phyloP scores from a whole-genome alignment of 2,329 filamentous ascomycete species.

The Microcyclosporella mali region DNA sequence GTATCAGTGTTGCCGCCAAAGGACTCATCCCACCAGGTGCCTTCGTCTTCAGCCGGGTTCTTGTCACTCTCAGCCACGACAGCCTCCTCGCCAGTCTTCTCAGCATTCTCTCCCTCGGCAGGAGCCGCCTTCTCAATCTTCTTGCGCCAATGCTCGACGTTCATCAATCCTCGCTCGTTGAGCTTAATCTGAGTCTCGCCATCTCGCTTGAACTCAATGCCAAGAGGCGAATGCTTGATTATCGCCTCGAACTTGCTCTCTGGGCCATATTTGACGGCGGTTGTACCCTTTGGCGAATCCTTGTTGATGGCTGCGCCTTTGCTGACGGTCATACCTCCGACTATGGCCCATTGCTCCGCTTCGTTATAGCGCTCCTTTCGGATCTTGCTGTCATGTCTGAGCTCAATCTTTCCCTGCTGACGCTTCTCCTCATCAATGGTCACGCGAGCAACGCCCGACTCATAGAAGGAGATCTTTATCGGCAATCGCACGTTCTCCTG shows the following conservation, averaged over 20 bases:
- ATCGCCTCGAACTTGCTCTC: conserved; percentile 71
- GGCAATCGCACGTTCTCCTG: conserved; percentile 71
- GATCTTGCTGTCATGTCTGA: conserved; percentile 75
- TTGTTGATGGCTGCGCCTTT: conserved; percentile 62
- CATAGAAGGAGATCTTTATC: conserved; percentile 77
- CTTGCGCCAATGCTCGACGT: conserved; percentile 90
- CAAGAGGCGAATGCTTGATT: conserved; percentile 76
- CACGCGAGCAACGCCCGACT: conserved; percentile 81
- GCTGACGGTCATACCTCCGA: conserved; percentile 71
- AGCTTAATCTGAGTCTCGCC: conserved; percentile 76
- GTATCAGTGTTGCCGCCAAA: conserved; percentile 94
- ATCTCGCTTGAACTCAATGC: conserved; percentile 78
- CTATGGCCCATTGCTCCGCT: conserved; percentile 75
- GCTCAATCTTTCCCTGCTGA: conserved; percentile 78
- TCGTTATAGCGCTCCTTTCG: conserved; percentile 95
- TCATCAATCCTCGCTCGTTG: conserved; percentile 84
- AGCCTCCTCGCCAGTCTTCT: conserved; percentile 44
- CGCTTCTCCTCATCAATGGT: conserved; percentile 88
- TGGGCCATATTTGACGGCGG: conserved; percentile 70
- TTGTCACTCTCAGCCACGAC: conserved; percentile 37
- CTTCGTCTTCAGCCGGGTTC: conserved; percentile 61
- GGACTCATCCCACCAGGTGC: conserved; percentile 95
- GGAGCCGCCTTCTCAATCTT: conserved; percentile 66
- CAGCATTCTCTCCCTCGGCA: conserved; percentile 44
- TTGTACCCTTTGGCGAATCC: conserved; percentile 61